A percentile compares a stretch with the other conserved stretches of the same genome.
Conservation (phyloP, 2,329 filamentous ascomycete species). For the Ophiostoma sp. region DNA sequence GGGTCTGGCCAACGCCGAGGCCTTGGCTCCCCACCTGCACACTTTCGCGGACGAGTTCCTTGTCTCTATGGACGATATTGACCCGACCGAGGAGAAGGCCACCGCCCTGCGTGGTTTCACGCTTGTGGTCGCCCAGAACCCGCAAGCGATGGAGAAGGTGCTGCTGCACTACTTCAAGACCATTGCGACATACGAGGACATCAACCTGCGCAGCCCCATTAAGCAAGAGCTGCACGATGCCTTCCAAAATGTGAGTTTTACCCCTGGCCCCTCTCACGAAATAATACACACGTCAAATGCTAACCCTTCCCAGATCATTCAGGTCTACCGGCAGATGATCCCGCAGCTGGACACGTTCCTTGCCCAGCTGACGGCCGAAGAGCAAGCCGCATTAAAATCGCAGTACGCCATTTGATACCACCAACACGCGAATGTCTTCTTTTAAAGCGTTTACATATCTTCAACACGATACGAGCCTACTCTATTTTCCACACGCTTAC, state of each 20-base stretch:
- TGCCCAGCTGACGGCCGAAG: slow-evolving; percentile 49
- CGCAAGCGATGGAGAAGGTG: slow-evolving; percentile 85
- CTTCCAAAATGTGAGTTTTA: slow-evolving; percentile 70
- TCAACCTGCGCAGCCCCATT: slow-evolving; percentile 58
- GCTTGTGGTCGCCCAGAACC: slow-evolving; percentile 79
- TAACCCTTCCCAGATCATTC: slow-evolving; percentile 48
- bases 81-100: slow-evolving; percentile 89
- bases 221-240: slow-evolving; percentile 67
- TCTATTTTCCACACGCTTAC: neutral
- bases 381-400: slow-evolving; percentile 51
- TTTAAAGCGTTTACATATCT: neutral
- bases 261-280: neutral
- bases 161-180: slow-evolving; percentile 78
- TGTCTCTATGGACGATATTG: slow-evolving; percentile 76
- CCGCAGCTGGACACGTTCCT: slow-evolving; percentile 60
- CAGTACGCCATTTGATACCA: slow-evolving; percentile 48
- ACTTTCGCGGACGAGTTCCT: slow-evolving; percentile 83
- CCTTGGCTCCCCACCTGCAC: slow-evolving; percentile 74
- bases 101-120: slow-evolving; percentile 92
- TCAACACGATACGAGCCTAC: slow-evolving; percentile 13
- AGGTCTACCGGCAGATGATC: slow-evolving; percentile 59
- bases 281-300: neutral
- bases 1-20: slow-evolving; percentile 73
- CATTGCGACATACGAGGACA: slow-evolving; percentile 75
- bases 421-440: neutral